phyloP scores from a whole-genome alignment of 768 basidiomycete genomes.

The Suillus subluteus region DNA sequence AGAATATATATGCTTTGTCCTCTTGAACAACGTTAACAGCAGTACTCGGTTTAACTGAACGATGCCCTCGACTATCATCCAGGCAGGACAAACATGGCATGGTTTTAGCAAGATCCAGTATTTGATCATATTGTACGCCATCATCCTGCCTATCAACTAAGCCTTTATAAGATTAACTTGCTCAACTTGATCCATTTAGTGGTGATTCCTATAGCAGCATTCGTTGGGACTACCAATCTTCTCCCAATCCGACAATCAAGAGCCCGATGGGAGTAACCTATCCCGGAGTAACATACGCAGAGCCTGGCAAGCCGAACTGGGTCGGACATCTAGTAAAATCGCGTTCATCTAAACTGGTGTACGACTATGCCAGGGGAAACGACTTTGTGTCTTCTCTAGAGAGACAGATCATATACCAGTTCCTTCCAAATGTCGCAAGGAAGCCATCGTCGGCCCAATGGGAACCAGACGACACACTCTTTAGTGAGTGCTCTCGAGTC shows the following conservation, averaged over 20 bases:
- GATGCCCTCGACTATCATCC: slow-evolving; percentile 17
- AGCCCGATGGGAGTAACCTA: slow-evolving; percentile 53
- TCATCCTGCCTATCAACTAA: background rate
- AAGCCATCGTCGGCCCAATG: slow-evolving; percentile 44
- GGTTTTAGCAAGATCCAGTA: slow-evolving; percentile 45
- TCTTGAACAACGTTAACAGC: background rate
- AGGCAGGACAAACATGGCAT: slow-evolving; percentile 39
- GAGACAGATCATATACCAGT: slow-evolving; percentile 43
- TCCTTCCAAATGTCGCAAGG: slow-evolving; percentile 42
- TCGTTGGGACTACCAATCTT: slow-evolving; percentile 17
- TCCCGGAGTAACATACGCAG: slow-evolving; percentile 48
- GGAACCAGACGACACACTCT: slow-evolving; percentile 47
- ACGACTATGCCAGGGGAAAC: slow-evolving; percentile 62
- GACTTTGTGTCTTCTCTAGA: slow-evolving; percentile 45
- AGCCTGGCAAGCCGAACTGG: slow-evolving; percentile 58
- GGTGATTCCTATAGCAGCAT: slow-evolving; percentile 60
- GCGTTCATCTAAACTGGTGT: slow-evolving; percentile 50
- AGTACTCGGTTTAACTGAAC: background rate
- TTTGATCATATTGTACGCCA: slow-evolving; percentile 57
- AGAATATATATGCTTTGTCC: background rate
- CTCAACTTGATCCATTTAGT: slow-evolving; percentile 37
- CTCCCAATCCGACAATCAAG: slow-evolving; percentile 38
- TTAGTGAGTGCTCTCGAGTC: slow-evolving; percentile 39
- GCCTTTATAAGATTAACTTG: background rate
- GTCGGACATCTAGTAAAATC: slow-evolving; percentile 56